Evolutionary conservation across 1,284 basidiomycete genomes (phyloP), one percentile per base, ranked within the genome.

Genomic region (Inonotus hispidus): DNA sequence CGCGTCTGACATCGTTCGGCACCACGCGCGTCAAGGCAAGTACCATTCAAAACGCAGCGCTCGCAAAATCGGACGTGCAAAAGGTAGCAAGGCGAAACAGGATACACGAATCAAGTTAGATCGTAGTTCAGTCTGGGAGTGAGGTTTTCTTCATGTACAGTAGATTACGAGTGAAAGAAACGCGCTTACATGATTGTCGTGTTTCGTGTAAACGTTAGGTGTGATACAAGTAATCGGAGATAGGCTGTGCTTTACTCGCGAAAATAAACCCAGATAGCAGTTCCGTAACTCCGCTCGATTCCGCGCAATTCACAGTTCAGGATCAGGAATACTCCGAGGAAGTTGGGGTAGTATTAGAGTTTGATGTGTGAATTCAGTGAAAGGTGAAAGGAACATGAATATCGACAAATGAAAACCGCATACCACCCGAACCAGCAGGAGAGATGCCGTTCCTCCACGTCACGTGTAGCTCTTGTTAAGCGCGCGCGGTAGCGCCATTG

Each of bases 51-150:
- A 87, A 71, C 83, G 85, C 64, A 79, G 80, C 10, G 77, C 79
- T 3, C 80, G 81, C 61, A 80, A 83, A 63, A 84, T 82, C 29
- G 92, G 92, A 27, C 79, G 90, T 49, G 77, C 84, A 21, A 85
- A 87, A 67, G 93, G 93, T 16, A 91, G 89, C 70, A 95, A 95
- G 72, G 89, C 87, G 63, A 95, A 93, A 74, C 83, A 84, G 68
- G 89, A 91, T 67, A 81, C 74, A 37, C 79, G 82, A 62, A 80
- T 91, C 35, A 82, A 84, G 68, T 67, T 86, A 10, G 86, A 88
- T 68, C 77, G 77, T 60, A 76, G 80, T 64, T 84, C 81, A 25
- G 74, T 83, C 47, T 90, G 88, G 87, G 85, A 83, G 50, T 87
- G 74, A 41, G 11, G 13, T 47, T n/a, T n/a, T n/a, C n/a, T n/a